Evolutionary conservation across 2,329 filamentous ascomycete genomes (phyloP), one percentile per base, ranked within the genome.

Genomic region (Orbilia brochopaga): DNA sequence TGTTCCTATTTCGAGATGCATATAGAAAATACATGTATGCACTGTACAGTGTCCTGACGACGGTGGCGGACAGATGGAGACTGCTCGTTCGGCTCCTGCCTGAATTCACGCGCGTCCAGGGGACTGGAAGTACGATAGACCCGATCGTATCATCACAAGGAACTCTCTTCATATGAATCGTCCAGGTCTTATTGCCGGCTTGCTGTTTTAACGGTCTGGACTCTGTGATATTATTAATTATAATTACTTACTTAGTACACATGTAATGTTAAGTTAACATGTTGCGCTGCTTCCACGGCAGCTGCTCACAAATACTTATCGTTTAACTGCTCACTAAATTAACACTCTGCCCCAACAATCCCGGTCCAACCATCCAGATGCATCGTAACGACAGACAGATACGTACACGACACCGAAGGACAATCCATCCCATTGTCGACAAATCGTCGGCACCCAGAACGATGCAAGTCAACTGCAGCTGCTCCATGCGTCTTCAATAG

Each of bases 1-100:
- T 62, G 58, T 59, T 63, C 65, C 66, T 70, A 64, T 70, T 70
- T 70, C 53, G 54, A 70, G 66, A 51, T 59, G 37, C 60, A 21
- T 17, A 51, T 23, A 21, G 4, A 10, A 13, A 42, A 4, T 15
- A 17, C 37, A 17, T 13, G 15, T n/a, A n/a, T n/a, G 11, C 13
- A 42, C 11, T 2, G 37, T 42, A 32, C 27, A 32, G n/a, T n/a
- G n/a, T n/a, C n/a, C n/a, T n/a, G n/a, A n/a, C n/a, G n/a, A n/a
- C n/a, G n/a, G n/a, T n/a, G n/a, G 8, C 27, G 27, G 27, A 32
- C 27, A 8, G 27, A 32, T 8, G 27, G 27, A 32, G 8, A 8
- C 27, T 32, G 27, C 30, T 30, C n/a, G 53, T 40, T 30, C n/a
- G 53, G 50, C 35, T 60, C 63, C 24, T 58, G 53, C 61, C 53